phyloP scores from a whole-genome alignment of 139 green algal genomes.

The Tetraselmis chui region DNA sequence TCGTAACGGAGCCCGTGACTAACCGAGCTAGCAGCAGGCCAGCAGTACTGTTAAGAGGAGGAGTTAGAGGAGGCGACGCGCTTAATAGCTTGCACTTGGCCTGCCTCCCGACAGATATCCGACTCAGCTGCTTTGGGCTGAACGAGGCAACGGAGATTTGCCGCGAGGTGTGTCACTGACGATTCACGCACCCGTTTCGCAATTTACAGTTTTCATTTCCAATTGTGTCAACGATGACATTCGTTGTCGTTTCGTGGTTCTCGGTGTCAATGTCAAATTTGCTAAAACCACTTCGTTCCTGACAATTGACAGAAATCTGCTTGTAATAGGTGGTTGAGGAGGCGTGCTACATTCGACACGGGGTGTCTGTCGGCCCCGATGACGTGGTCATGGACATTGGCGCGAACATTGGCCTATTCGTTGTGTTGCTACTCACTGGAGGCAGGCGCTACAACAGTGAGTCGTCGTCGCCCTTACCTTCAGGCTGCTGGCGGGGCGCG shows the following conservation, averaged over 20 bases:
- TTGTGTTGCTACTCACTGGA: constrained; percentile 3
- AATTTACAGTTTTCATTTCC: too few relatives aligned
- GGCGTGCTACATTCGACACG: constrained; percentile 16
- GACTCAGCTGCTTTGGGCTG: neutral
- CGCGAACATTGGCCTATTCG: constrained; percentile 35
- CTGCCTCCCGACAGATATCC: neutral
- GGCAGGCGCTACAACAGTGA: neutral
- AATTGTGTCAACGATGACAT: too few relatives aligned
- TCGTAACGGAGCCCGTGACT: too few relatives aligned
- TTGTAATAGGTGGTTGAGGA: constrained; percentile 9
- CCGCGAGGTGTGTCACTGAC: neutral
- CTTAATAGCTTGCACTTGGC: neutral
- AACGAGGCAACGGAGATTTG: neutral
- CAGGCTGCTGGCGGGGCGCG: neutral
- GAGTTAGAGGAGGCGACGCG: too few relatives aligned
- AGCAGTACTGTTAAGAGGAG: too few relatives aligned
- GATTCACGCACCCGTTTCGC: too few relatives aligned
- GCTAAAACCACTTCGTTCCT: too few relatives aligned
- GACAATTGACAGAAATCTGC: too few relatives aligned
- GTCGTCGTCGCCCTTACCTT: neutral
- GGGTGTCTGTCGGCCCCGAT: constrained; percentile 12
- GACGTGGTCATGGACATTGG: constrained; percentile 23
- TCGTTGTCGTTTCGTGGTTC: too few relatives aligned
- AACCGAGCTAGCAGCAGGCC: too few relatives aligned
- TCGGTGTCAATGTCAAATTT: too few relatives aligned